Conservation (phyloP, 164 flowering plant species). For the Berberis thunbergii region DNA sequence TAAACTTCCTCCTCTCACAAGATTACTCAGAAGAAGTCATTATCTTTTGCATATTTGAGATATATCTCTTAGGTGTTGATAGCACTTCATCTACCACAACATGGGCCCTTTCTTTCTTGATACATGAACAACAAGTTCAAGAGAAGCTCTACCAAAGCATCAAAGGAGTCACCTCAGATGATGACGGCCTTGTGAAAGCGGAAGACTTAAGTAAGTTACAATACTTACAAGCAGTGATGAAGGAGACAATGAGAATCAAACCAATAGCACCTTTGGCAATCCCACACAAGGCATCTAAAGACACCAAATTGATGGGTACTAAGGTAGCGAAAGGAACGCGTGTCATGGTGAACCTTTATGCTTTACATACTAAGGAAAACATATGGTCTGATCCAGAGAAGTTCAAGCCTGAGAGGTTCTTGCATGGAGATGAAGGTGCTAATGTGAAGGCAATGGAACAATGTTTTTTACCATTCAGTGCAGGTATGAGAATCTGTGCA, state of each 20-base stretch:
- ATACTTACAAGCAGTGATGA: conserved; percentile 13
- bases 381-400: conserved; percentile 11
- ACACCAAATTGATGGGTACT: conserved; percentile 8
- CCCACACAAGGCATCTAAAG: conserved; percentile 6
- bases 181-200: not conserved
- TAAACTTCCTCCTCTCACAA: conserved; percentile 15
- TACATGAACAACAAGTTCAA: conserved; percentile 5
- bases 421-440: not conserved
- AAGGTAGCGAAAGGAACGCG: conserved; percentile 12
- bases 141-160: conserved; percentile 8
- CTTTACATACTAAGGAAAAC: conserved; percentile 6
- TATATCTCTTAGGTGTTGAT: conserved; percentile 13
- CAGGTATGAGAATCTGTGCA: conserved; percentile 14
- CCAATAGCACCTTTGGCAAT: conserved; percentile 10
- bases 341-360: conserved; percentile 15
- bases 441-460: conserved; percentile 2
- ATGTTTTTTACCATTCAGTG: conserved; percentile 17
- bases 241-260: conserved; percentile 10
- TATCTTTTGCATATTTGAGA: conserved; percentile 12
- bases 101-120: conserved; percentile 18
- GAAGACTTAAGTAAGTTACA: conserved; percentile 10
- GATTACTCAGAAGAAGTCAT: conserved; percentile 7
- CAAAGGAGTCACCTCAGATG: not conserved
- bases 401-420: conserved; percentile 16
- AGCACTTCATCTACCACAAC: conserved; percentile 13